These are phyloP conservation scores for Penicillium paneum DNA, from an alignment of 2,329 filamentous ascomycete genomes.

Conservation along the genomic window DNA sequence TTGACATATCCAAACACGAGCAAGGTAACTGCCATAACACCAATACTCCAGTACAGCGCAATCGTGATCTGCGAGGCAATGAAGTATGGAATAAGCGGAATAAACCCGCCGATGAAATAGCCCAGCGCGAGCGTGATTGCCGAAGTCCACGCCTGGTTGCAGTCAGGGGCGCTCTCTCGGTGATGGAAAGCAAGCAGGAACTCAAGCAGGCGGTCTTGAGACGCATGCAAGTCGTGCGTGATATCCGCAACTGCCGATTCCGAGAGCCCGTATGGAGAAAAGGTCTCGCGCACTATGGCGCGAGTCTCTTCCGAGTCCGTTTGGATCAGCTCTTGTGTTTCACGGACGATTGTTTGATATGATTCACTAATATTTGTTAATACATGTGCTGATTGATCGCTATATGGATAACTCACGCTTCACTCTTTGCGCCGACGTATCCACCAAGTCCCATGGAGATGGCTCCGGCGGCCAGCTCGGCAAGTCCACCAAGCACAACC, in stretches of 20 bases:
- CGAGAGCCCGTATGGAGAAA: slow-evolving; percentile 43
- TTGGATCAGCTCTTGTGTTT: slow-evolving; percentile 43
- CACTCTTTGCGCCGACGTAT: slow-evolving; percentile 59
- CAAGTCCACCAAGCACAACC: slow-evolving; percentile 70
- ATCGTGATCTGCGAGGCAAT: slow-evolving; percentile 47
- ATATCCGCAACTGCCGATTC: slow-evolving; percentile 35
- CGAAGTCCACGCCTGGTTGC: slow-evolving; percentile 49
- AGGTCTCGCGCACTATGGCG: slow-evolving; percentile 41
- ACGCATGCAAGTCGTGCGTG: slow-evolving; percentile 36
- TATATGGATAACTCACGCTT: slow-evolving; percentile 42
- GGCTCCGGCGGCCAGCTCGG: slow-evolving; percentile 70
- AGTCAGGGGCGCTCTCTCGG: slow-evolving; percentile 44
- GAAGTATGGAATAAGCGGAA: slow-evolving; percentile 71
- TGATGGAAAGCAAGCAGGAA: slow-evolving; percentile 51
- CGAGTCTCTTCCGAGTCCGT: slow-evolving; percentile 37
- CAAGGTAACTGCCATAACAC: slow-evolving; percentile 42
- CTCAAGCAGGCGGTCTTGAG: slow-evolving; percentile 41
- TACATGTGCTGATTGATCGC: not conserved
- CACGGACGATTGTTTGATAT: slow-evolving; percentile 45
- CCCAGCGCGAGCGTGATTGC: slow-evolving; percentile 65
- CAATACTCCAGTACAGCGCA: slow-evolving; percentile 51
- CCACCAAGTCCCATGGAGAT: slow-evolving; percentile 78
- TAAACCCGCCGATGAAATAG: slow-evolving; percentile 67
- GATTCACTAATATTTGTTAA: slow-evolving; percentile 35
- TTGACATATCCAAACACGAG: slow-evolving; percentile 45